Evolutionary conservation across 352 stramenopile genomes (phyloP), one percentile per base, ranked within the genome.

Genomic region (Aphanomyces astaci): DNA sequence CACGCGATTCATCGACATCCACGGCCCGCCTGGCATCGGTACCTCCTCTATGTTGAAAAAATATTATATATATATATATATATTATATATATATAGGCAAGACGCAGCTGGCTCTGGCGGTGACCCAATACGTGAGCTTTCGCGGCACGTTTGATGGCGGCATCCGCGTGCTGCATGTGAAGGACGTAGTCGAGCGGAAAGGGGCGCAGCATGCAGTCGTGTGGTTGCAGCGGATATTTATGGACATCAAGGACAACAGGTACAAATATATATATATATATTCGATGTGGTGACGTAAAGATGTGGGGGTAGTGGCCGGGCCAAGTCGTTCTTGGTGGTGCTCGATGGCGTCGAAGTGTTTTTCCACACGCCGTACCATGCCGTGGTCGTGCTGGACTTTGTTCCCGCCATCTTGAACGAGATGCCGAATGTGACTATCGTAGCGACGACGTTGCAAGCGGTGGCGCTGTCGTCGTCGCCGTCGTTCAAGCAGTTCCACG

Each of bases 91-190:
- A 33, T 32, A n/a, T 31, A 40, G 62, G 62, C 10, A 68, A 68
- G 22, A 59, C 62, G 19, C 62, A 68, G 51, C 55, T 68, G 28
- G 30, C 39, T 1, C 33, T 62, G 24, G 62, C 62, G 4, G 62
- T 53, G 9, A 52, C 43, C 1, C 40, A 68, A 48, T 68, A 68
- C 24, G 49, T 68, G 24, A 28, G 62, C 25, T 52, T 59, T 24
- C 62, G 62, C 3, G 25, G 27, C 3, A 24, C 59, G 33, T 68
- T 59, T 60, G 62, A 59, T 27, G 62, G 62, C 22, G 62, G 40
- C 11, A 68, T 68, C 51, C 62, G 33, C 28, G 48, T 68, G 39
- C 22, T 36, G 27, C n/a, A 15, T 59, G 28, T 59, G 1, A 36
- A 59, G n/a, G 62, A 57, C 10, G 27, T 51, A 11, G 25, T 68